Conservation (phyloP, 129 eudicot species). For the Smallanthus sonchifolius region DNA sequence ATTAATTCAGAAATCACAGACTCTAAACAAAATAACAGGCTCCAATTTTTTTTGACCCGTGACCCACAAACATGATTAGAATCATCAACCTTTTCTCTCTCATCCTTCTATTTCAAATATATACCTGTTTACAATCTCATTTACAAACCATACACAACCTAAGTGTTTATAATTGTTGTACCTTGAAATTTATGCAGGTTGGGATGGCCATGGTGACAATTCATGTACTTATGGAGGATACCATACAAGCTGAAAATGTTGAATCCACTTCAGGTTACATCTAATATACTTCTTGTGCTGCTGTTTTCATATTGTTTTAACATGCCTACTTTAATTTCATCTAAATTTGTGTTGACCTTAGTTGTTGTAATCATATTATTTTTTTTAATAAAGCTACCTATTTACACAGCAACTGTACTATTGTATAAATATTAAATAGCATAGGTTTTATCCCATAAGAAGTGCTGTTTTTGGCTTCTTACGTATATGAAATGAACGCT, state of each 20-base stretch:
- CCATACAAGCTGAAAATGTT: slow-evolving; percentile 19
- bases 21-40: too few species aligned
- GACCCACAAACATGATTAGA: too few species aligned
- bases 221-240: slow-evolving; percentile 39
- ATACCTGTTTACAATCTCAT: background rate
- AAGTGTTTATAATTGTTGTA: slow-evolving; percentile 1
- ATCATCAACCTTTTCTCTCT: background rate
- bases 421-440: background rate
- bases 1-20: too few species aligned
- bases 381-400: background rate
- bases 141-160: background rate
- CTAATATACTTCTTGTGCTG: background rate
- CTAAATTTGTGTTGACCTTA: background rate
- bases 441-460: background rate
- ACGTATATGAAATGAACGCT: background rate
- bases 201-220: slow-evolving; percentile 44
- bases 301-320: background rate
- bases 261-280: slow-evolving; percentile 47
- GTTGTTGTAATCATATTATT: background rate
- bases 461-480: background rate
- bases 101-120: background rate
- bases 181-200: slow-evolving; percentile 39
- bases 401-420: background rate
- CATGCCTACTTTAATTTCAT: background rate
- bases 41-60: too few species aligned